phyloP scores from a whole-genome alignment of 1,284 basidiomycete genomes.

The Cutaneotrichosporon sp. region DNA sequence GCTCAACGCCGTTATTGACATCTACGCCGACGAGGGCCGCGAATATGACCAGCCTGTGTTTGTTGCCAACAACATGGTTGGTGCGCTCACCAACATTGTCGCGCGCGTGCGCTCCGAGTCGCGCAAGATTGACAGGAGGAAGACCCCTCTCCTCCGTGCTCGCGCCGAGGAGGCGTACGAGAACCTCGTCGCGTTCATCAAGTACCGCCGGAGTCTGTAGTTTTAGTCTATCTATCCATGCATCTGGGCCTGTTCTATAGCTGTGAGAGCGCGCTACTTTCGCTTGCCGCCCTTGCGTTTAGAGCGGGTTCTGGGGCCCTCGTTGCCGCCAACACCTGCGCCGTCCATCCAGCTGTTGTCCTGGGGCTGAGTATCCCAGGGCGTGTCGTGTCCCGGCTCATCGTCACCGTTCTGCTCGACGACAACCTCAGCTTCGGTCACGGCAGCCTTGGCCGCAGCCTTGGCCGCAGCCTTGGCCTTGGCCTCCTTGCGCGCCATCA shows the following conservation, averaged over 20 bases:
- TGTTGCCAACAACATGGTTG: conserved; percentile 61
- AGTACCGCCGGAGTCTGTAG: conserved; percentile 64
- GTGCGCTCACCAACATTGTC: conserved; percentile 59
- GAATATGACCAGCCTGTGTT: conserved; percentile 79
- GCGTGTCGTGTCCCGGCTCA: conserved; percentile 15
- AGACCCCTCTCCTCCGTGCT: conserved; percentile 51
- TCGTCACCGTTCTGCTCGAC: neutral
- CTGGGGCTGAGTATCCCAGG: conserved; percentile 16
- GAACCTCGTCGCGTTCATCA: conserved; percentile 83
- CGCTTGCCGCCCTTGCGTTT: conserved; percentile 20
- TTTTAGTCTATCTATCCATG: conserved; percentile 19
- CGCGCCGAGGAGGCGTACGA: conserved; percentile 60
- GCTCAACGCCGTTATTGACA: conserved; percentile 84
- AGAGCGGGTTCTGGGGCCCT: conserved; percentile 2
- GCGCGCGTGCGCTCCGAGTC: conserved; percentile 64
- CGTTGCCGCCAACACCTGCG: neutral
- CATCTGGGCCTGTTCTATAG: conserved; percentile 12
- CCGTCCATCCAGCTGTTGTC: conserved; percentile 51
- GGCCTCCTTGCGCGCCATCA: conserved; percentile 30
- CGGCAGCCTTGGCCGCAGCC: conserved; percentile 16
- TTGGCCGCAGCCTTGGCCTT: conserved; percentile 18
- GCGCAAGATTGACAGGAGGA: conserved; percentile 58
- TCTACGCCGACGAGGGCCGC: conserved; percentile 85
- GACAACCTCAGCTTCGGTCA: conserved; percentile 8
- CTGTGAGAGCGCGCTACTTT: conserved; percentile 13